Percentiles rank a stretch among this genome's conserved stretches.
Evolutionary conservation across 371 early-diverging fungal genomes (phyloP).

Genomic region (Globomyces sp.): DNA sequence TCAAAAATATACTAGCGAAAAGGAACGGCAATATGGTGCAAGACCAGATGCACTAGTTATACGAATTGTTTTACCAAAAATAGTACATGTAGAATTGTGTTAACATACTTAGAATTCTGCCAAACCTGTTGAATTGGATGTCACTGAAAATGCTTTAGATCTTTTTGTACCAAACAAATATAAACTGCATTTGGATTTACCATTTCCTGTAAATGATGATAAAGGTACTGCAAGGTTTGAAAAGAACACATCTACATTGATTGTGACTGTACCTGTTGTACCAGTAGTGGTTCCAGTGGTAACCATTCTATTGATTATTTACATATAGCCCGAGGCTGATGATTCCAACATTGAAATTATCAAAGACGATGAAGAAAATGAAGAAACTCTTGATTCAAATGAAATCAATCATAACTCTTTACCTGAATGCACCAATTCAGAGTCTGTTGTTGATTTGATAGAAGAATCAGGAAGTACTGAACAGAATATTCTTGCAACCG

Average conservation of each 20-base stretch:
- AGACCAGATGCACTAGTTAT: conserved; percentile 44
- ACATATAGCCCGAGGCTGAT: background rate
- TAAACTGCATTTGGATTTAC: conserved; percentile 28
- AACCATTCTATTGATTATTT: background rate
- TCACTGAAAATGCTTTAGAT: conserved; percentile 17
- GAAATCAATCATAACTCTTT: background rate
- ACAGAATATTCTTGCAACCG: background rate
- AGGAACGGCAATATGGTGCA: conserved; percentile 26
- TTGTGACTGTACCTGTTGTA: conserved; percentile 40
- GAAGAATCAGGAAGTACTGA: background rate
- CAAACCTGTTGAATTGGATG: conserved; percentile 30
- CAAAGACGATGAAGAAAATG: background rate
- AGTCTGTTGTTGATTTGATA: background rate
- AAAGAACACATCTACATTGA: conserved; percentile 27
- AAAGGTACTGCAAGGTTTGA: conserved; percentile 43
- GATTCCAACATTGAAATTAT: background rate
- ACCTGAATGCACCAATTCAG: background rate
- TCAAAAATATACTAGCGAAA: conserved; percentile 34
- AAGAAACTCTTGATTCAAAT: background rate
- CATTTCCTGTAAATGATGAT: conserved; percentile 33
- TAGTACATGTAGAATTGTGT: conserved; percentile 2
- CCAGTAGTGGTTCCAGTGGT: background rate
- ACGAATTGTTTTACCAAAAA: conserved; percentile 33
- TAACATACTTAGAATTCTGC: conserved; percentile 24
- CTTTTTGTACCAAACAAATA: conserved; percentile 31